Evolutionary conservation across 2,329 filamentous ascomycete genomes (phyloP).

Genomic region (Cordyceps militaris): DNA sequence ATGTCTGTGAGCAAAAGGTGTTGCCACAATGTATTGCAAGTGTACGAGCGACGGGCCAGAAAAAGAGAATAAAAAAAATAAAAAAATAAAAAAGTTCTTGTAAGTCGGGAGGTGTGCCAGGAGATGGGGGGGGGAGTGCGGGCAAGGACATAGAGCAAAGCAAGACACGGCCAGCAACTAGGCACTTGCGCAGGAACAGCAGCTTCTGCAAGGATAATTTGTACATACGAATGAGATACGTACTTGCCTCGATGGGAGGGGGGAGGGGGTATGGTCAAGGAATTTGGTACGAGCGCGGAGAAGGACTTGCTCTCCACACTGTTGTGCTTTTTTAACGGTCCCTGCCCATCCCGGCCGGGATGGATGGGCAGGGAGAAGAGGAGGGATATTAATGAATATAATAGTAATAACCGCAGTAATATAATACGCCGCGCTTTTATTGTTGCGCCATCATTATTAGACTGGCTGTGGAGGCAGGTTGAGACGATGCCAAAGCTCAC

Average conservation of each 20-base stretch:
- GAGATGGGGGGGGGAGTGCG: constrained; percentile 4
- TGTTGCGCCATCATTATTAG: constrained; percentile 1
- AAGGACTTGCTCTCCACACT: neutral
- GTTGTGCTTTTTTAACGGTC: neutral
- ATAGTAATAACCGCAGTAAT: neutral
- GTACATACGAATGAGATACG: neutral
- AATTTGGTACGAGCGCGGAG: neutral
- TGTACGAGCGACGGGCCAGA: neutral
- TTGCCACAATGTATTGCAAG: neutral
- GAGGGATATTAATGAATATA: neutral
- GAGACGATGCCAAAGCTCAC: constrained; percentile 12
- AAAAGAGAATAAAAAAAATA: neutral
- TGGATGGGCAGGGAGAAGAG: neutral
- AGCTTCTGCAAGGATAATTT: neutral
- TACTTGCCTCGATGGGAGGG: neutral
- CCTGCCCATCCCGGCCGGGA: neutral
- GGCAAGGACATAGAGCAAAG: neutral
- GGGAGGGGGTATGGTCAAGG: neutral
- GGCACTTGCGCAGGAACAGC: constrained; percentile 3
- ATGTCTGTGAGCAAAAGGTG: constrained; percentile 8
- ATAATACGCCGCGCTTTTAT: neutral
- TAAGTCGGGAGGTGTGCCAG: constrained; percentile 7
- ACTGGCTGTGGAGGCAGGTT: constrained; percentile 3
- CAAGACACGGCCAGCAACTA: neutral
- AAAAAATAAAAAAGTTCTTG: neutral